A percentile compares a stretch with the other conserved stretches of the same genome.
phyloP scores from a whole-genome alignment of 192 early-diverging fungal genomes.

The Powellomyces hirtus region DNA sequence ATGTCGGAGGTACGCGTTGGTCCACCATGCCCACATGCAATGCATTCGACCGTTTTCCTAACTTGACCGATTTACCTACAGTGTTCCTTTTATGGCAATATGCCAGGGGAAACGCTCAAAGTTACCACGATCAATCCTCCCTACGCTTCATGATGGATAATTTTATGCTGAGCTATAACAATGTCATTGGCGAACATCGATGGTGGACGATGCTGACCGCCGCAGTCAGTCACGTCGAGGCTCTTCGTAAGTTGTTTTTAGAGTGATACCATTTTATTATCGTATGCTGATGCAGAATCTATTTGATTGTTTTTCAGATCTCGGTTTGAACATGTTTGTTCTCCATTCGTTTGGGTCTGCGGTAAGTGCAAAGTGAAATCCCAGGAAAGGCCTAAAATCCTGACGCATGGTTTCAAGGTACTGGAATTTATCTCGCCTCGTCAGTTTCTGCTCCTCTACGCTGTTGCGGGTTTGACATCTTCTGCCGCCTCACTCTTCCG shows the following conservation, averaged over 20 bases:
- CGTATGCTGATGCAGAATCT: background rate
- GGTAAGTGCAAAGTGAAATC: too few species aligned
- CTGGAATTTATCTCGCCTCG: conserved; percentile 28
- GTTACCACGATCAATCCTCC: conserved; percentile 7
- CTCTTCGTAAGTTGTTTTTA: conserved; percentile 28
- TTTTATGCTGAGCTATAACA: conserved; percentile 27
- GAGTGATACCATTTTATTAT: background rate
- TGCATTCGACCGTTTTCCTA: background rate
- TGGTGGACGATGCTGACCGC: conserved; percentile 40
- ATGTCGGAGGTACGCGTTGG: conserved; percentile 25
- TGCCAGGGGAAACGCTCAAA: conserved; percentile 12
- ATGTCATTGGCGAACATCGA: conserved; percentile 14
- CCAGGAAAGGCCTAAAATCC: too few species aligned
- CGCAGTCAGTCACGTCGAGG: conserved; percentile 34
- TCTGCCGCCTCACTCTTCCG: conserved; percentile 21
- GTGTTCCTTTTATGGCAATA: conserved; percentile 41
- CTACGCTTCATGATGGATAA: conserved; percentile 32
- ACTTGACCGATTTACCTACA: background rate
- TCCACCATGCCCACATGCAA: background rate
- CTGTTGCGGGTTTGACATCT: conserved; percentile 28
- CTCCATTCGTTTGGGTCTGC: conserved; percentile 33
- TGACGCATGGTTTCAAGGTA: too few species aligned
- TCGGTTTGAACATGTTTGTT: conserved; percentile 42
- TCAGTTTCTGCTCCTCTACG: conserved; percentile 36
- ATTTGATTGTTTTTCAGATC: too few species aligned